Evolutionary conservation across 176 grass and related monocot species (phyloP), one percentile per base, ranked within the genome.

Genomic region (Phragmites australis): DNA sequence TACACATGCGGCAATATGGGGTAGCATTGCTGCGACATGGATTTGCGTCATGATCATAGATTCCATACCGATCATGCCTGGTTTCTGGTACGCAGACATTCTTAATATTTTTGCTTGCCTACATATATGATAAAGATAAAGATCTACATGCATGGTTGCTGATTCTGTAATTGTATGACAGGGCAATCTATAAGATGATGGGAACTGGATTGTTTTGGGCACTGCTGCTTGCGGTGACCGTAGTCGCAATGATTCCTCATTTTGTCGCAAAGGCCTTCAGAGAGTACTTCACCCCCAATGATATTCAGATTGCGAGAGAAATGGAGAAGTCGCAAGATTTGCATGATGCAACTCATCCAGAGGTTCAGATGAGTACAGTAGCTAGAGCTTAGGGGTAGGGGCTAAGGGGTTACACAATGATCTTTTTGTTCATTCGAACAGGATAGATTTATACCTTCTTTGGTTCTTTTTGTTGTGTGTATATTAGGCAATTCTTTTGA

Each of bases 231-330:
- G 88, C 84, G 10, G 88, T 96, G 46, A 80, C 81, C n/a, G 79
- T 93, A 43, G 87, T 83, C 6, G 90, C 88, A 10, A 90, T 99
- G 97, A 65, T 91, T 76, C 97, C 97, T 84, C 97, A 88, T 88
- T 95, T 95, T 65, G 84, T 75, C 1, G 61, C 79, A 12, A 99
- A 96, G 70, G 93, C 84, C 29, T 84, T 99, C 50, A 68, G 40
- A 19, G 97, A 96, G 82, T 85, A 91, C 74, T 88, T 91, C 66
- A 79, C 73, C 18, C 93, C 93, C 47, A 91, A 65, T 31, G 97
- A 99, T 63, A 90, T 96, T 73, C 97, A 99, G 73, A 95, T 99
- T 27, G 93, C 93, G 0, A 93, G 86, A 79, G 97, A 99, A 83
- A 75, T 90, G 55, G 97, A 99, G 84, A 99, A 96, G 81, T 87